phyloP scores from a whole-genome alignment of 2,329 filamentous ascomycete genomes.

The Emydomyces testavorans region DNA sequence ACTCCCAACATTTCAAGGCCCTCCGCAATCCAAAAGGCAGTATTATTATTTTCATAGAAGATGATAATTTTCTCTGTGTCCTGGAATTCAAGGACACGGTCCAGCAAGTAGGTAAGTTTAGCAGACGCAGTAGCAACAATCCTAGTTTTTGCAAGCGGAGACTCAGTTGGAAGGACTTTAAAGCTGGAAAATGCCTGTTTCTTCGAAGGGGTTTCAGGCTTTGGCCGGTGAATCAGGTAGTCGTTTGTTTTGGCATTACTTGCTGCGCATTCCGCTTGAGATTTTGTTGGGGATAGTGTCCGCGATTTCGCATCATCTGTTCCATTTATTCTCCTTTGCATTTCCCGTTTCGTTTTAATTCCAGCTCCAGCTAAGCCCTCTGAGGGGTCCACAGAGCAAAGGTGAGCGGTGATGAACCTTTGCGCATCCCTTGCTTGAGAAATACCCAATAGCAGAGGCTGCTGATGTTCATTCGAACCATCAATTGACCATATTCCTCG shows the following conservation, averaged over 20 bases:
- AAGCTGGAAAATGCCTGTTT: conserved; percentile 23
- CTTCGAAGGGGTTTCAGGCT: conserved; percentile 20
- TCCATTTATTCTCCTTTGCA: conserved; percentile 18
- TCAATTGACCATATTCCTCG: conserved; percentile 58
- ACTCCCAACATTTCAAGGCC: conserved; percentile 61
- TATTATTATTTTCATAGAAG: conserved; percentile 83
- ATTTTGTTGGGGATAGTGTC: conserved; percentile 1
- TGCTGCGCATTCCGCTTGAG: neutral
- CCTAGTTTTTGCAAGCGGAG: conserved; percentile 47
- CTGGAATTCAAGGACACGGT: conserved; percentile 57
- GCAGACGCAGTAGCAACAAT: conserved; percentile 73
- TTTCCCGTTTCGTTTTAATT: conserved; percentile 26
- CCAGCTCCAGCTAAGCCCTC: conserved; percentile 34
- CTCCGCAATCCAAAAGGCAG: conserved; percentile 74
- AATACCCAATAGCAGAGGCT: conserved; percentile 46
- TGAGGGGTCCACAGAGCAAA: conserved; percentile 28
- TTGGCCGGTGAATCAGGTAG: conserved; percentile 20
- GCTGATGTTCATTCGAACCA: conserved; percentile 26
- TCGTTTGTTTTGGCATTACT: conserved; percentile 17
- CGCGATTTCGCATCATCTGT: conserved; percentile 7
- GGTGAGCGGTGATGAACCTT: conserved; percentile 38
- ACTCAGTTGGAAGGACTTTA: conserved; percentile 27
- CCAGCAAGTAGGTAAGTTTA: conserved; percentile 76
- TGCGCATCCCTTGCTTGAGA: conserved; percentile 47
- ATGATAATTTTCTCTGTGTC: conserved; percentile 72